Evolutionary conservation across 2,329 filamentous ascomycete species (phyloP), one percentile per base, ranked within the genome.

Genomic region (Dissoconium aciculare): DNA sequence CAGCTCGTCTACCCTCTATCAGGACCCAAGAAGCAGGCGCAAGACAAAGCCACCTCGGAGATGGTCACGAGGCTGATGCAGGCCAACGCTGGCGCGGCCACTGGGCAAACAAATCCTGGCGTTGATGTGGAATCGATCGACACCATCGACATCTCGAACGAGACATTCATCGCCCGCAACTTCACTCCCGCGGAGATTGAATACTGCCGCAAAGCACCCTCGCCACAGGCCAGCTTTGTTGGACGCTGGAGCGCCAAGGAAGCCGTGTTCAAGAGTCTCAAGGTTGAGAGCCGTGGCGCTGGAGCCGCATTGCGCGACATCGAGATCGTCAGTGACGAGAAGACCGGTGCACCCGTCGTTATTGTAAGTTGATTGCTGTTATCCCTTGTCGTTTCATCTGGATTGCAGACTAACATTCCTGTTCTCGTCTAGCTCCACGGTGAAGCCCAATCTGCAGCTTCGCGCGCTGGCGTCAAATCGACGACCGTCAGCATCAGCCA

Each of bases 161-260:
- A 91, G 27, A 94, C 81, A 0, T 98, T 98, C 52, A 60, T 98
- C 26, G 73, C 89, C 60, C 79, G 89, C 46, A 98, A 98, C 63
- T 98, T 98, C 58, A 95, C 89, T 0, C 58, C 65, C 11, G 63
- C 67, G 29, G 89, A 98, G 61, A 79, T 85, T 46, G 67, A 70
- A 16, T 95, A 98, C 64, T 98, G 91, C 65, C 67, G 68, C 41
- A 73, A 77, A 50, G 77, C 82, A 11, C 63, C 83, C 4, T 77
- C 71, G 51, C 80, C 84, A 1, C 82, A 83, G 52, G 81, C 85
- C 43, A 91, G 83, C 30, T 98, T 94, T 58, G 83, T 87, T 4
- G 89, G 89, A 29, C 75, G 84, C 45, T 98, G 89, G 89, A 87
- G 78, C 49, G 89, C 89, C 19, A 98, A 98, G 65, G 89, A 98